Evolutionary conservation across 495 filamentous ascomycete species (phyloP).

Genomic region (Cercophora samala): DNA sequence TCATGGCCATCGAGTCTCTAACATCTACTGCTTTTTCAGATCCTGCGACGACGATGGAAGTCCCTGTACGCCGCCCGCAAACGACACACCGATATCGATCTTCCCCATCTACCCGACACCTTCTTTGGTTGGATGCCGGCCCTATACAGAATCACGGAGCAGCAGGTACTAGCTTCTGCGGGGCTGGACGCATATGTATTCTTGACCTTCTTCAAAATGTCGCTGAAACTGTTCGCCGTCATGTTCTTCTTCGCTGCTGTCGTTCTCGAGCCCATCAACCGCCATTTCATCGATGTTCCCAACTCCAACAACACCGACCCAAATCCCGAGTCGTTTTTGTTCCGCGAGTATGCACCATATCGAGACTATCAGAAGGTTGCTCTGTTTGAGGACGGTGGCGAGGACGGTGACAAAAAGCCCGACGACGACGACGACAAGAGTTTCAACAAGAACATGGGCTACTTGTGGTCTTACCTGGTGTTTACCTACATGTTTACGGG

Average conservation of each 20-base stretch:
- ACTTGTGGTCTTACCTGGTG: constrained; percentile 89
- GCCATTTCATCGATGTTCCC: constrained; percentile 45
- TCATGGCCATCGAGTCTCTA: not conserved
- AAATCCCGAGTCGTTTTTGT: constrained; percentile 9
- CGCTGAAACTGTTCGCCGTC: constrained; percentile 73
- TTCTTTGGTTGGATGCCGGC: constrained; percentile 94
- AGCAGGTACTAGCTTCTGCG: constrained; percentile 84
- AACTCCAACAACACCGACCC: constrained; percentile 14
- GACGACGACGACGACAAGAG: constrained; percentile 33
- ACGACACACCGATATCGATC: constrained; percentile 58
- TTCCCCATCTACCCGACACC: constrained; percentile 80
- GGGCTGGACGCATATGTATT: constrained; percentile 97
- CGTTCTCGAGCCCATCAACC: constrained; percentile 84
- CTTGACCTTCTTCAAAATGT: constrained; percentile 89
- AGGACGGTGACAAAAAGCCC: not conserved
- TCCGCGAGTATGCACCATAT: constrained; percentile 18
- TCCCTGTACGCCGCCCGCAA: constrained; percentile 88
- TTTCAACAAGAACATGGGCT: constrained; percentile 42
- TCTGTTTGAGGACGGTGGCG: not conserved
- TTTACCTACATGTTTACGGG: constrained; percentile 90
- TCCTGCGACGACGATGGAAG: constrained; percentile 88
- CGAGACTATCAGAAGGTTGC: constrained; percentile 5
- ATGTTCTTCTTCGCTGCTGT: constrained; percentile 75
- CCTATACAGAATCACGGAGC: constrained; percentile 82
- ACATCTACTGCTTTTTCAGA: constrained; percentile 29